Evolutionary conservation across 2,329 filamentous ascomycete genomes (phyloP).

Genomic region (Fusarium concolor): DNA sequence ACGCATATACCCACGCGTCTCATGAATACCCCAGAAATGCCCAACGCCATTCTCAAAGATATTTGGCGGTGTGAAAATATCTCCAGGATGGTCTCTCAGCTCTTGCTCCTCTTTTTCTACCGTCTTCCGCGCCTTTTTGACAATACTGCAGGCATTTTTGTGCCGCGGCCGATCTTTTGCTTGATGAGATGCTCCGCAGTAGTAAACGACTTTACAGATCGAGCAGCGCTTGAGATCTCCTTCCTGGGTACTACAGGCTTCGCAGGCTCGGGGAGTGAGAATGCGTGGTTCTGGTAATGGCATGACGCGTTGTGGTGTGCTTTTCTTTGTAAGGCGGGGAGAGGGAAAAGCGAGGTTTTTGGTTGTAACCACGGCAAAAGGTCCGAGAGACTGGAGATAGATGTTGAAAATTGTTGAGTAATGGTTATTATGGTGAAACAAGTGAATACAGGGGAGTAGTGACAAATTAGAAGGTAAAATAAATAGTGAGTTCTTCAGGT

Average conservation of each 20-base stretch:
- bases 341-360: neutral
- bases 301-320: constrained; percentile 2
- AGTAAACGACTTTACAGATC: constrained; percentile 57
- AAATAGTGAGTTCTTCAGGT: neutral
- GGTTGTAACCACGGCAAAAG: neutral
- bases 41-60: constrained; percentile 55
- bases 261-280: constrained; percentile 24
- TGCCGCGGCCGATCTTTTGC: constrained; percentile 51
- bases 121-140: constrained; percentile 48
- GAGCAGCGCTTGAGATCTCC: constrained; percentile 50
- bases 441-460: neutral
- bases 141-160: constrained; percentile 53
- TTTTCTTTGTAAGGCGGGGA: neutral
- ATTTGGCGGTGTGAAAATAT: constrained; percentile 46
- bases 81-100: constrained; percentile 49
- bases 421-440: neutral
- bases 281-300: neutral
- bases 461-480: neutral
- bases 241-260: constrained; percentile 13
- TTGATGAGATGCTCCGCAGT: constrained; percentile 61
- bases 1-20: constrained; percentile 60
- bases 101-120: constrained; percentile 52
- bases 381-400: no score
- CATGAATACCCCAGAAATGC: constrained; percentile 56
- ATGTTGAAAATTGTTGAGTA: no score